Percentiles rank a stretch among this genome's conserved stretches.
Evolutionary conservation across 2,329 filamentous ascomycete species (phyloP).

Genomic region (Diaporthe capsici): DNA sequence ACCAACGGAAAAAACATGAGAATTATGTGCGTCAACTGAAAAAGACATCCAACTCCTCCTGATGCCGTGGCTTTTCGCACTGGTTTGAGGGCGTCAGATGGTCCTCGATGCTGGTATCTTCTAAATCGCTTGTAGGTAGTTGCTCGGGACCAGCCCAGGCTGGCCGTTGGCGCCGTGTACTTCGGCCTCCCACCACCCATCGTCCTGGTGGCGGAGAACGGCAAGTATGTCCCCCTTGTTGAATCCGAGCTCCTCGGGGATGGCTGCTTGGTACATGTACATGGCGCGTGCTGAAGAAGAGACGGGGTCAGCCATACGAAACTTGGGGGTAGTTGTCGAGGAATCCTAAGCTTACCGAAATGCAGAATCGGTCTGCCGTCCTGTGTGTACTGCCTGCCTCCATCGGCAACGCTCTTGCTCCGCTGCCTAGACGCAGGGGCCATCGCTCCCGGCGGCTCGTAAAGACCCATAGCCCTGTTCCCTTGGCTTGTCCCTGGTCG

Average conservation of each 20-base stretch:
- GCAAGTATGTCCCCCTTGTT: conserved; percentile 92
- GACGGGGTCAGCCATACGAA: conserved; percentile 4
- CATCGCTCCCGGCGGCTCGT: conserved; percentile 63
- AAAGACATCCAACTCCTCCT: conserved; percentile 23
- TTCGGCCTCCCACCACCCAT: conserved; percentile 99
- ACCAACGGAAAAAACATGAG: neutral
- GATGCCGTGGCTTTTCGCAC: conserved; percentile 13
- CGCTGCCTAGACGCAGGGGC: conserved; percentile 64
- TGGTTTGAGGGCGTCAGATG: neutral
- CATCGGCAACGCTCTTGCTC: conserved; percentile 90
- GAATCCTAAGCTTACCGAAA: conserved; percentile 79
- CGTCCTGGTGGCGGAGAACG: conserved; percentile 91
- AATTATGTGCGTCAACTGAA: conserved; percentile 18
- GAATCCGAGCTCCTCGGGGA: conserved; percentile 95
- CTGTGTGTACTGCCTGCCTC: conserved; percentile 83
- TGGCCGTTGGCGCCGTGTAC: conserved; percentile 77
- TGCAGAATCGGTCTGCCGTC: conserved; percentile 92
- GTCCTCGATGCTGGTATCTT: neutral
- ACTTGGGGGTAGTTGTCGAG: conserved; percentile 45
- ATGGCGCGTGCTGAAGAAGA: conserved; percentile 83
- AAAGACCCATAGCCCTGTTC: conserved; percentile 68
- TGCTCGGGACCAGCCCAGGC: conserved; percentile 76
- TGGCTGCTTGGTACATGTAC: conserved; percentile 95
- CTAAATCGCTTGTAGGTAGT: conserved; percentile 69
- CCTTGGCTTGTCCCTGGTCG: conserved; percentile 62